Evolutionary conservation across 202 grass and related monocot genomes (phyloP), one percentile per base, ranked within the genome.

Genomic region (Dendrocalamus latiflorus): DNA sequence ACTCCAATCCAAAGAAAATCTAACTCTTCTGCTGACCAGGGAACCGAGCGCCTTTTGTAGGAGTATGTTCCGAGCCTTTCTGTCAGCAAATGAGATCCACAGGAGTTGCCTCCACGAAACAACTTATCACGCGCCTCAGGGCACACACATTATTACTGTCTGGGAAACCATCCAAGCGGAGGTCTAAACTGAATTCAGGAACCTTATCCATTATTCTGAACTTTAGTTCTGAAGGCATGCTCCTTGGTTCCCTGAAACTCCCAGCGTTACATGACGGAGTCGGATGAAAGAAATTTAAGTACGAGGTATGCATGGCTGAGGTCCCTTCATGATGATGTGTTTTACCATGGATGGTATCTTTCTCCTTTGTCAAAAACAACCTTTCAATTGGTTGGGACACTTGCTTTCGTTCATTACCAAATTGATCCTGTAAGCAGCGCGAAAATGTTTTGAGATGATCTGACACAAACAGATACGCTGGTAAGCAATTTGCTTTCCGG

Each of bases 1-100:
- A 98, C 93, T 48, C 95, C 95, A 80, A 98, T 98, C 93, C 95
- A 98, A 76, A 98, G 91, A 91, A 86, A 95, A 93, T 98, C 93
- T 25, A 95, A 57, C 78, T 98, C 95, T 71, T 95, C 90, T 85
- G 91, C 95, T 71, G 95, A 93, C 95, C 95, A 98, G 13, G 87
- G 84, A 70, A 25, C 28, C 4, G 28, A 62, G 33, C 47, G 76
- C 26, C 84, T 91, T 69, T 34, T 89, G 83, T 86, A 89, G 60
- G 87, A 80, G 56, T 87, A 80, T 76, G 74, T 74, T 7, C 68
- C 77, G 0, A 88, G 57, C 63, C 70, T 82, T 73, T 87, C 87
- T 73, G 71, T 68, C 26, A 87, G 66, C 47, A 83, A 80, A 79
- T 65, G 69, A 18, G 83, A 89, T 65, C 59, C 72, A 61, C 48